Base-by-base conservation (phyloP, 768 basidiomycete genomes). In the Tricholoma matsutake region DNA sequence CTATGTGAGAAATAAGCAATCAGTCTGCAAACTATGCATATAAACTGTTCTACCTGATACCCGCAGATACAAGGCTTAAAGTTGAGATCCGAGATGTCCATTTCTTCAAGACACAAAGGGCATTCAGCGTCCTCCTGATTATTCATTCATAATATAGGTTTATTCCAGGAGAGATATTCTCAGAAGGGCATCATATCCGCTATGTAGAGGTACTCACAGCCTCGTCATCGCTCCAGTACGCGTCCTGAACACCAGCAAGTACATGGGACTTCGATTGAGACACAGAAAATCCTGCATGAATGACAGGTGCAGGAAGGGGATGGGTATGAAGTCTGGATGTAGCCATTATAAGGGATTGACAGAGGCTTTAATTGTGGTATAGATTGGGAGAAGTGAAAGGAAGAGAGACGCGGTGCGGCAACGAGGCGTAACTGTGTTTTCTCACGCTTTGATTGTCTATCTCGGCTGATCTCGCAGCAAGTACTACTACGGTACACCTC, bases 61-160 rank as follows among this genome's bases (percentile, higher is more conserved):
- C 97, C 97, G 76, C 97, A 99, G 56, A 95, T 87, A 76, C 97
- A 99, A 28, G 97, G 97, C 80, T 95, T 96, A 80, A 99, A 99
- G 79, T 96, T 96, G 75, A 98, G 85, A 84, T 99, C 97, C 54
- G 94, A 94, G 67, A 98, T 86, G 78, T 98, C 97, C 90, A 99
- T 94, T 79, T 97, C 95, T 72, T 98, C 96, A 47, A 98, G 86
- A 78, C 97, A 99, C 61, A 99, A 85, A 49, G 97, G 94, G 78
- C 97, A 99, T 70, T 98, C 97, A 63, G 92, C 91, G 71, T 98
- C 95, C 73, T 98, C 96, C 96, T 98, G 67, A 1, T 51, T 41
- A 45, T 56, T 57, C 56, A 57, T 34, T 32, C 10, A 45, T n/a
- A 3, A 7, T 45, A 20, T 10, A 22, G 11, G 10, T 22, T 45